Evolutionary conservation across 441 rosid genomes (phyloP), one percentile per base, ranked within the genome.

Genomic region (Pelargonium myrrhifolium): DNA sequence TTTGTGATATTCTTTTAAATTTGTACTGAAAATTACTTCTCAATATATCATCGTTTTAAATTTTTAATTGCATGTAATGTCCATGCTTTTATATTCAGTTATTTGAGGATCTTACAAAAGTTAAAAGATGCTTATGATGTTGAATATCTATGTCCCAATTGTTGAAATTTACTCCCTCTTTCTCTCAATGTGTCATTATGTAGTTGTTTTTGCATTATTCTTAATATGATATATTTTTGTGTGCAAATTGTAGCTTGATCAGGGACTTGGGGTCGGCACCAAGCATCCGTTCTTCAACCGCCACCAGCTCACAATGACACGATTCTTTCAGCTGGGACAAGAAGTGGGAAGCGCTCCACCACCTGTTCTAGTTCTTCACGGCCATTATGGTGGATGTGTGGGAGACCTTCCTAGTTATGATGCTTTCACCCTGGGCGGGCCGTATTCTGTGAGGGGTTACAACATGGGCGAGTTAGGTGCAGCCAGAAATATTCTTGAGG

Each of bases 401-500:
- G 96, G 99, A 4, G 97, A 93, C 71, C 97, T 93, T 71, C 90
- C 99, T 62, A 91, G 96, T 77, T 93, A 93, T 72, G 99, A 93
- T 77, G 97, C 97, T 31, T 93, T 93, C 75, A 86, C 90, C 26
- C 96, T 93, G 37, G 99, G 99, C 21, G 99, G 99, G 49, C 99
- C 99, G 1, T 91, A 91, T 64, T 94, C 99, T 40, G 99, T 91
- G 21, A 85, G 97, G 71, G 99, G 99, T 68, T 94, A 94, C 86
- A 94, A 88, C 82, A 94, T 94, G 99, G 99, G 99, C 12, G 99
- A 94, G 85, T 77, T 91, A 43, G 97, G 99, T 63, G 97, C 97
- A 0, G 96, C 99, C 9, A 81, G 99, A 76, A 94, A 94, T 80
- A 84, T 89, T 59, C 84, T 89, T 4, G 97, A 91, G 99, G 99